Base-by-base conservation (phyloP, 2,329 filamentous ascomycete species). In the Ophiocordyceps sinensis region DNA sequence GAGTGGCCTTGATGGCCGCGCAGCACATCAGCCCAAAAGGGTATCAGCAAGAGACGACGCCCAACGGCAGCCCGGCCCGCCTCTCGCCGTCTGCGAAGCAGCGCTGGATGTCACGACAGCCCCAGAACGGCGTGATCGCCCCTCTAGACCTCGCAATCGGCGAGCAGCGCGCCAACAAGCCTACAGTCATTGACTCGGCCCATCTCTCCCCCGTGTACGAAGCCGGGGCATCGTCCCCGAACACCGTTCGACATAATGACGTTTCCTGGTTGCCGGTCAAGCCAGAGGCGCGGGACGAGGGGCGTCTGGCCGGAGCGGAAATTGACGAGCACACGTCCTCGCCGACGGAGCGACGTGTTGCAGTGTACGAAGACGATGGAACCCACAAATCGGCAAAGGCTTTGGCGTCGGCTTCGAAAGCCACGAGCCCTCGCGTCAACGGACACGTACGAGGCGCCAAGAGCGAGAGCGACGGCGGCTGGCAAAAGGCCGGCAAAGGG, bases 141-240 rank as follows among this genome's bases (percentile, higher is more conserved):
- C 70, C 73, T 7, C 57, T 77, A 15, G 73, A 77, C 49, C 63
- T 77, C 13, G 73, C 72, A 1, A 67, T 69, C 32, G 62, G 65
- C 4, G 66, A 68, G 28, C 60, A 61, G 17, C 58, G 61, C 19
- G 49, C 64, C 11, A 57, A 61, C 40, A 53, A 57, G 5, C 57
- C 62, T 9, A 41, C 51, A 19, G 49, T 50, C 13, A 45, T 49
- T 10, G 71, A 74, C 9, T 53, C 65, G 39, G 65, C 68, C 35
- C 71, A 70, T 48, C 66, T 88, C 2, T 87, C 83, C 0, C 83
- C 83, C 0, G 82, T 87, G 1, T 82, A 81, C 41, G 83, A 87
- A 60, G 72, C 74, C 6, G 70, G 73, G n/a, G 82, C 79, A 0
- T 79, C 82, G 3, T 85, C 82, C 2, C 81, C 82, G 2, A 81